These are phyloP conservation scores for Stephania japonica DNA, from an alignment of 164 flowering plant species.

Conservation along the genomic window DNA sequence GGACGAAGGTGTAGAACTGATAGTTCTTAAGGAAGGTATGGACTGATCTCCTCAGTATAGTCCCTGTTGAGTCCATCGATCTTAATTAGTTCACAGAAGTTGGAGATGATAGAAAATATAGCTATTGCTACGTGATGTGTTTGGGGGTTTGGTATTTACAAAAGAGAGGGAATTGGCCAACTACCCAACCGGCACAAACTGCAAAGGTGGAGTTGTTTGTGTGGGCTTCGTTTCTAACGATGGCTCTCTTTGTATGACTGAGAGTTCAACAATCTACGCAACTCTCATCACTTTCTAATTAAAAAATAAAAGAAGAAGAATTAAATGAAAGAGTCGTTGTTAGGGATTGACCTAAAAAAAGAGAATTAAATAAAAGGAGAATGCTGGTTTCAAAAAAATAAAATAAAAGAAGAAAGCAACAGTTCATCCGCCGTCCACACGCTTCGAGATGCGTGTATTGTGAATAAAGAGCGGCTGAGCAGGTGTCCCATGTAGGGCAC, in stretches of 20 bases:
- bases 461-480: too few species aligned
- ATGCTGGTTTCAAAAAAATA: too few species aligned
- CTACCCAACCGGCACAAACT: background rate
- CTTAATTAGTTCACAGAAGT: background rate
- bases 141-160: background rate
- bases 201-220: background rate
- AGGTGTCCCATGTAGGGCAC: too few species aligned
- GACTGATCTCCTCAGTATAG: conserved; percentile 64
- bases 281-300: too few species aligned
- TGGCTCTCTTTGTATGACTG: background rate
- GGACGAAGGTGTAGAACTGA: conserved; percentile 38
- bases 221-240: background rate
- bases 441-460: too few species aligned
- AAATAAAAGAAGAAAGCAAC: too few species aligned
- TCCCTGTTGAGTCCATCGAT: conserved; percentile 42
- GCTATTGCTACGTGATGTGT: background rate
- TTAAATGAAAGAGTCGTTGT: too few species aligned
- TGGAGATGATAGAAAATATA: background rate
- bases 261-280: too few species aligned
- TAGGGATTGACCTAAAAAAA: too few species aligned
- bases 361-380: too few species aligned
- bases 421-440: too few species aligned
- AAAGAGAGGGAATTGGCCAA: background rate
- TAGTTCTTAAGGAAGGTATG: conserved; percentile 56
- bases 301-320: too few species aligned